Evolutionary conservation across 2,329 filamentous ascomycete species (phyloP), one percentile per base, ranked within the genome.

Genomic region (Cadophora sp.): DNA sequence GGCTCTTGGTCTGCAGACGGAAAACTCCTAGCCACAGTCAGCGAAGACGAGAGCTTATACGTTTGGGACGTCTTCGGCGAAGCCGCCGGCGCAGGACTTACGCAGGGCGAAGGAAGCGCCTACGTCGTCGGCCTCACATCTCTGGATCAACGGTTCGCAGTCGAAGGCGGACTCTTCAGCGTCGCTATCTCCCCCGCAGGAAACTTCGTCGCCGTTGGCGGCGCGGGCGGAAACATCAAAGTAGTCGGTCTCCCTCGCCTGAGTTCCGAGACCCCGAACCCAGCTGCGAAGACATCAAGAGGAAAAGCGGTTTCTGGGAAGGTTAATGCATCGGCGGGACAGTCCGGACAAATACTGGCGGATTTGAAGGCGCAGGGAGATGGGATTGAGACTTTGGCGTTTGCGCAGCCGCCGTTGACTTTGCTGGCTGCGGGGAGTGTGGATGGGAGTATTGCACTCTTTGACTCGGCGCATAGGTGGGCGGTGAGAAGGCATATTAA

Each of bases 1-100:
- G 96, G 96, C 68, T 85, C 91, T 1, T 99, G 96, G 94, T 93
- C 93, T 0, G 87, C 92, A 4, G 94, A 97, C 78, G 96, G 96
- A 62, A 89, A 89, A 34, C 83, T 98, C 19, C 86, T 99, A 1
- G 93, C 92, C 7, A 97, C 94, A 0, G 93, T 98, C 4, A 90
- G 91, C 53, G 95, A 98, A 78, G 95, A 98, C 79, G 87, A 89
- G 67, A 94, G 90, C 74, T 85, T 99, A 68, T 95, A 94, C 79
- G 94, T 97, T 27, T 97, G 93, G 88, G 96, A 98, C 73, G 76
- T 77, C 0, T 77, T 76, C 70, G 77, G 77, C 19, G 77, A 78
- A 48, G 76, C 73, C 2, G 73, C 76, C 11, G 73, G 86, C 0
- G 87, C 87, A 9, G 89, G 87, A 3, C 79, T 90, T 16, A 82